phyloP scores from a whole-genome alignment of 352 stramenopile genomes.

The Globisporangium iwayamae region DNA sequence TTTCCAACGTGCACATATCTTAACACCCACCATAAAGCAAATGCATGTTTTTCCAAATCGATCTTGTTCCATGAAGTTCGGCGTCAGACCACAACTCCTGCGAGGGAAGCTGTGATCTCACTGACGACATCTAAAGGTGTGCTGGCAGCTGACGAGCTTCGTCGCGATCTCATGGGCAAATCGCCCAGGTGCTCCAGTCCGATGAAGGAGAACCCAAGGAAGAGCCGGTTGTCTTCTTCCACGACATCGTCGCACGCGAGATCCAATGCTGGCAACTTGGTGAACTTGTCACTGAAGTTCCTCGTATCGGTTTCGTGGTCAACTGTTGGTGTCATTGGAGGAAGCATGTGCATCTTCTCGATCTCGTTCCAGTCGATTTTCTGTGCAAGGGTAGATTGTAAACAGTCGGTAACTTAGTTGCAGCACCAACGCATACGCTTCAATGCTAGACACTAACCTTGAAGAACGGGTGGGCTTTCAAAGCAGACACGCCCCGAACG shows the following conservation, averaged over 20 bases:
- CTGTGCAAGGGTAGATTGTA: constrained; percentile 9
- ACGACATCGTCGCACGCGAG: constrained; percentile 51
- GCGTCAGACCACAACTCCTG: not conserved
- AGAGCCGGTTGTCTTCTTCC: constrained; percentile 54
- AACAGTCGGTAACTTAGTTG: not conserved
- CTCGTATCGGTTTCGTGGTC: constrained; percentile 88
- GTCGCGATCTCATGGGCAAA: constrained; percentile 12
- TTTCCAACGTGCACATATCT: constrained; percentile 18
- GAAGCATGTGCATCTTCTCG: constrained; percentile 84
- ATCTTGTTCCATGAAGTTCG: not conserved
- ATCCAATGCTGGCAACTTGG: constrained; percentile 56
- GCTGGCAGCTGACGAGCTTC: constrained; percentile 5
- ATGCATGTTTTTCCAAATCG: constrained; percentile 11
- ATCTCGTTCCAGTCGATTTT: constrained; percentile 92
- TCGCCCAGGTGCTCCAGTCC: constrained; percentile 32
- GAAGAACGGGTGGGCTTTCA: constrained; percentile 96
- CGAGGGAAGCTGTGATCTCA: constrained; percentile 1
- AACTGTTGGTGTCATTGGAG: constrained; percentile 88
- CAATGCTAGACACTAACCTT: constrained; percentile 35
- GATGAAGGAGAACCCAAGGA: constrained; percentile 78
- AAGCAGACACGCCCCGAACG: constrained; percentile 91
- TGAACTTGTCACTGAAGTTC: constrained; percentile 95
- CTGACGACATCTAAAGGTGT: constrained; percentile 2
- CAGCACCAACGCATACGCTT: not conserved
- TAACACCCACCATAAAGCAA: constrained; percentile 3